Evolutionary conservation across 2,329 filamentous ascomycete species (phyloP).

Genomic region (Penicillium concentricum): DNA sequence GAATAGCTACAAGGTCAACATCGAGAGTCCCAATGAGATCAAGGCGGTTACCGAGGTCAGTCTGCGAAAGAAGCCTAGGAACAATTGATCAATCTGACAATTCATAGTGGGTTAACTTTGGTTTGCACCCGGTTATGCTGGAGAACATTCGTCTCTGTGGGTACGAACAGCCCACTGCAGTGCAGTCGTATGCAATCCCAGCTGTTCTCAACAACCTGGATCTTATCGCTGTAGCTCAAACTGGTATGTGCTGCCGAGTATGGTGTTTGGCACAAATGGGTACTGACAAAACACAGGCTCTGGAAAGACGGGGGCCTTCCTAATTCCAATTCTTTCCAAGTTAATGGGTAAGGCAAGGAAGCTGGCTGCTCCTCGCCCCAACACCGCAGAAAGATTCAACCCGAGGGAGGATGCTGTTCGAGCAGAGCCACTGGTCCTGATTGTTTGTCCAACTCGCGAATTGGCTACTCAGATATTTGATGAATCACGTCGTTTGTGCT

Average conservation of each 20-base stretch:
- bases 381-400: slow-evolving; percentile 55
- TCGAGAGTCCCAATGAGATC: slow-evolving; percentile 14
- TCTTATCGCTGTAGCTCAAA: slow-evolving; percentile 87
- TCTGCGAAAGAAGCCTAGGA: neutral
- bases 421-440: slow-evolving; percentile 83
- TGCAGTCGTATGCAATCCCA: slow-evolving; percentile 82
- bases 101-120: slow-evolving; percentile 69
- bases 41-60: slow-evolving; percentile 11
- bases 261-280: neutral
- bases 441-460: slow-evolving; percentile 86
- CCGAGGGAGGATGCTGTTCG: slow-evolving; percentile 55
- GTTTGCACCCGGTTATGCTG: slow-evolving; percentile 79
- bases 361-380: slow-evolving; percentile 72
- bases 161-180: slow-evolving; percentile 75
- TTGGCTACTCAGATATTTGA: slow-evolving; percentile 93
- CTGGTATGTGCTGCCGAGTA: slow-evolving; percentile 60
- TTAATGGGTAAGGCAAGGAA: slow-evolving; percentile 96
- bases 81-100: slow-evolving; percentile 2
- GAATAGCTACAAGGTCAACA: slow-evolving; percentile 5
- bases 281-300: slow-evolving; percentile 63
- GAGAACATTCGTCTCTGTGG: slow-evolving; percentile 72
- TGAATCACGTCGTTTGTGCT: slow-evolving; percentile 87
- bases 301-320: slow-evolving; percentile 90
- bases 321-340: slow-evolving; percentile 84
- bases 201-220: slow-evolving; percentile 75